Evolutionary conservation across 2,329 filamentous ascomycete species (phyloP).

Genomic region (Cladosporium sp.): DNA sequence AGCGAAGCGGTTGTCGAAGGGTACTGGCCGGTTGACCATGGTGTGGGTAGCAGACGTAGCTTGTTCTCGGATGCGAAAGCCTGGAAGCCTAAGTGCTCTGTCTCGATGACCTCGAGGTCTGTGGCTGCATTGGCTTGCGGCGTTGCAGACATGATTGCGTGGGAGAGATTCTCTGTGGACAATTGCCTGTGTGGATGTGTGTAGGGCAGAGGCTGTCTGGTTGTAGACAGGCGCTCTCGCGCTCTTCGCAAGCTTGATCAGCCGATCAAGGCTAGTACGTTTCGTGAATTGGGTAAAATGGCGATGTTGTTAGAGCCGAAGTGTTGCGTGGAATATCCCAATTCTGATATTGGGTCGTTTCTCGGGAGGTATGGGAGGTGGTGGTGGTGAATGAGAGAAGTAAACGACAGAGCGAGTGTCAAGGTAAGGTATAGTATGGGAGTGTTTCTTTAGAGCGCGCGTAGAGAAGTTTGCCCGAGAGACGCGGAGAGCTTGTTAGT

Average conservation of each 20-base stretch:
- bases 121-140: slow-evolving; percentile 28
- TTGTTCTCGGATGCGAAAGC: slow-evolving; percentile 76
- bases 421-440: no score
- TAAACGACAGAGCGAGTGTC: no score
- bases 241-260: not conserved
- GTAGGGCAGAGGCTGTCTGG: not conserved
- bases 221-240: slow-evolving; percentile 1
- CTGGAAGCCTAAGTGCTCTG: slow-evolving; percentile 75
- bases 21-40: slow-evolving; percentile 66
- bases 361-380: no score
- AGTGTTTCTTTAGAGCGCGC: no score
- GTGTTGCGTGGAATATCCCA: no score
- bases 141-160: slow-evolving; percentile 4
- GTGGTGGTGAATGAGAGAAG: no score
- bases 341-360: no score
- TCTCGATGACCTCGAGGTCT: slow-evolving; percentile 72
- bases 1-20: slow-evolving; percentile 77
- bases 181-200: not conserved
- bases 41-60: slow-evolving; percentile 68
- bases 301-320: no score
- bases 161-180: not conserved
- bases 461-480: no score
- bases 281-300: no score
- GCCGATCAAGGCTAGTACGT: no score
- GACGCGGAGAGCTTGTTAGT: no score